Evolutionary conservation across 2,329 filamentous ascomycete genomes (phyloP), one percentile per base, ranked within the genome.

Genomic region (Chaetomiaceae sp.): DNA sequence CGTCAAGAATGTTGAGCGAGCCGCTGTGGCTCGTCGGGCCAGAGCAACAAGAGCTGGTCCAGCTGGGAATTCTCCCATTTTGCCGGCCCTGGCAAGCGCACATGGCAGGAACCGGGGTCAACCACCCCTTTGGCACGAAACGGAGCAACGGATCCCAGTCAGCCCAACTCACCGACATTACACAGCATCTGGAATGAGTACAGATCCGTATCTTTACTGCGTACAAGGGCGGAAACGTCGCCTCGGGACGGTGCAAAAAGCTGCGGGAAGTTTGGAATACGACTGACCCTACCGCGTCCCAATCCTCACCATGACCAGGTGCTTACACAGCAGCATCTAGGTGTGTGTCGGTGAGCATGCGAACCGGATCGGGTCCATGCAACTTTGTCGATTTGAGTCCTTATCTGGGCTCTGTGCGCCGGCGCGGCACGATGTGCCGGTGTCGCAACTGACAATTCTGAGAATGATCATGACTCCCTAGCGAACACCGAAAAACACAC

Each of bases 21-120:
- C n/a, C n/a, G n/a, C n/a, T n/a, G n/a, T n/a, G n/a, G n/a, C n/a
- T n/a, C n/a, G 22, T 24, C 6, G 22, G 5, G 22, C 22, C 6
- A 24, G 22, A 24, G 22, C 6, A 6, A 24, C 22, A 5, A 24
- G 45, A 37, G 36, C 24, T 30, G 5, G 18, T 22, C 49, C 42
- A 46, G 42, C 34, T 27, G 14, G 12, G 43, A 45, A 52, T 54
- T 27, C 43, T 51, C 46, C 39, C 50, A 56, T 63, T 63, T 62
- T 64, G 56, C 62, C 56, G 56, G 59, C 51, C 57, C 56, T 59
- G 55, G 54, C 56, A 51, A 56, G 56, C 58, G 56, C 62, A 65
- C 60, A 63, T 64, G 63, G 60, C 61, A 53, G 30, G n/a, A 49
- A 50, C 60, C 60, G 56, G 58, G 57, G 53, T 50, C 43, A 3